Evolutionary conservation across 495 filamentous ascomycete genomes (phyloP).

Genomic region (Penicillium steckii): DNA sequence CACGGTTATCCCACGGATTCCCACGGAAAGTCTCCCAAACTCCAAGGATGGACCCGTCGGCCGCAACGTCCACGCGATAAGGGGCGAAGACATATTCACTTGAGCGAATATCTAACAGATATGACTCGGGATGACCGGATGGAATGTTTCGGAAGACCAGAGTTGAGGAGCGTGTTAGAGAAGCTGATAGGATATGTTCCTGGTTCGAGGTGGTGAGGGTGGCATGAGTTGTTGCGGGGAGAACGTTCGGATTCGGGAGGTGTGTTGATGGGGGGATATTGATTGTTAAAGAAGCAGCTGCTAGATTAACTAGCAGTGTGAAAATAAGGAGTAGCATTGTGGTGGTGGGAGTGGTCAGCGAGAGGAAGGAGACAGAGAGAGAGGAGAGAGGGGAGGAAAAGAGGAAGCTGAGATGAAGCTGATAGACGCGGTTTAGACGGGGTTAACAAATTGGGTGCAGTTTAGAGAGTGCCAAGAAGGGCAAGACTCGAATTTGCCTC

Average conservation of each 20-base stretch:
- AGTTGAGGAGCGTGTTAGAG: slow-evolving; percentile 60
- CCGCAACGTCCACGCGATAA: slow-evolving; percentile 70
- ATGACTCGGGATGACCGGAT: slow-evolving; percentile 51
- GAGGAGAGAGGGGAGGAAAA: background rate
- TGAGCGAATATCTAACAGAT: slow-evolving; percentile 77
- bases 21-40: slow-evolving; percentile 86
- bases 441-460: background rate
- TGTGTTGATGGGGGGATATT: slow-evolving; percentile 48
- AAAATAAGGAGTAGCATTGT: slow-evolving; percentile 8
- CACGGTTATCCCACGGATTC: slow-evolving; percentile 82
- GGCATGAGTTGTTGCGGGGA: slow-evolving; percentile 51
- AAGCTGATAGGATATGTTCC: slow-evolving; percentile 55
- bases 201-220: slow-evolving; percentile 66
- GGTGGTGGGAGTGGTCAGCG: background rate
- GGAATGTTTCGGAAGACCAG: slow-evolving; percentile 68
- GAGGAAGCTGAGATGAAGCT: background rate
- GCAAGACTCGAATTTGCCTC: background rate
- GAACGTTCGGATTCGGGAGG: slow-evolving; percentile 39
- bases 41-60: slow-evolving; percentile 44
- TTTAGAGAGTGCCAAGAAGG: background rate
- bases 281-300: slow-evolving; percentile 33
- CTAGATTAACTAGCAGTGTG: slow-evolving; percentile 11
- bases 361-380: too few species aligned
- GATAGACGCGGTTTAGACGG: background rate
- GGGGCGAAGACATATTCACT: slow-evolving; percentile 69